Conservation (phyloP, 2,329 filamentous ascomycete genomes). For the Curvularia spicifera region DNA sequence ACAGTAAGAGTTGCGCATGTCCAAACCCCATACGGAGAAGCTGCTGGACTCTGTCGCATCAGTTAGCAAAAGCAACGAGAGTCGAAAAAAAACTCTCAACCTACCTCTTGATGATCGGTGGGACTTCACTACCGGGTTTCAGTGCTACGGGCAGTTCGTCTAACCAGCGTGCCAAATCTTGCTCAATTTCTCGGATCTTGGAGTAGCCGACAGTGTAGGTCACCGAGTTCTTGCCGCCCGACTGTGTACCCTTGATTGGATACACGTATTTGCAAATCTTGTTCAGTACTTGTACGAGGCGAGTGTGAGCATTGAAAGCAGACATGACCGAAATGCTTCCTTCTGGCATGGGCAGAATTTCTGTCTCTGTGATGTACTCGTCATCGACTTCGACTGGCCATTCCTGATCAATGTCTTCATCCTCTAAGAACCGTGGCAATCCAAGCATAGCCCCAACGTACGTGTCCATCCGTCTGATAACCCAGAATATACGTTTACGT, state of each 20-base stretch:
- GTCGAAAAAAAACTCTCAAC: conserved; percentile 31
- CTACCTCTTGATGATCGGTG: conserved; percentile 77
- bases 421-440: conserved; percentile 56
- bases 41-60: conserved; percentile 65
- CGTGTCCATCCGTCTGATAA: conserved; percentile 59
- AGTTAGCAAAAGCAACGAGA: neutral
- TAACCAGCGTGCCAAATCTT: conserved; percentile 68
- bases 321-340: conserved; percentile 63
- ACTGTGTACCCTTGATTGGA: conserved; percentile 61
- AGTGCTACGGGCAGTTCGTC: conserved; percentile 74
- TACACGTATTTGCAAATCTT: conserved; percentile 71
- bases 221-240: conserved; percentile 49
- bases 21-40: conserved; percentile 80
- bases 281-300: conserved; percentile 62
- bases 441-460: conserved; percentile 60
- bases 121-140: conserved; percentile 78
- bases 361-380: conserved; percentile 58
- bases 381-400: conserved; percentile 57
- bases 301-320: conserved; percentile 66
- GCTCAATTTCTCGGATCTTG: conserved; percentile 68
- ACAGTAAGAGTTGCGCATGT: conserved; percentile 82
- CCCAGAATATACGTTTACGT: conserved; percentile 60
- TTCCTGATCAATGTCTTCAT: conserved; percentile 59
- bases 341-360: conserved; percentile 61
- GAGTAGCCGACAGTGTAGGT: conserved; percentile 69